phyloP scores from a whole-genome alignment of 2,329 filamentous ascomycete species.

The Claviceps sp. region DNA sequence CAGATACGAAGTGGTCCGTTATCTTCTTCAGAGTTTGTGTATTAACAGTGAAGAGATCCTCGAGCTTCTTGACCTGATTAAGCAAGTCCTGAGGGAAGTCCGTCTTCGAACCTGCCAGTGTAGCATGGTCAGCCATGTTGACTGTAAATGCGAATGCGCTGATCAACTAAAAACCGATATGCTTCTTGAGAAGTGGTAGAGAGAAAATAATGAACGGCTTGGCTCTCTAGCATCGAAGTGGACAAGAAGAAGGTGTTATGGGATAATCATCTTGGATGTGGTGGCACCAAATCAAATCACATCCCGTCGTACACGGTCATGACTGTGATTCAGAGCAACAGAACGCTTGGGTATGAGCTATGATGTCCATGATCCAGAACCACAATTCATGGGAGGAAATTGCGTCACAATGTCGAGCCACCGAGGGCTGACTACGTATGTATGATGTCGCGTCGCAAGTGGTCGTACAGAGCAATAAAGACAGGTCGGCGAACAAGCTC shows the following conservation, averaged over 20 bases:
- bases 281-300: neutral
- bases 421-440: neutral
- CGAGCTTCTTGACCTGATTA: constrained; percentile 66
- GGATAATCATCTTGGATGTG: neutral
- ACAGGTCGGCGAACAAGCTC: neutral
- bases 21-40: constrained; percentile 75
- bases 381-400: neutral
- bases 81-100: constrained; percentile 80
- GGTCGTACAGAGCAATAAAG: neutral
- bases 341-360: neutral
- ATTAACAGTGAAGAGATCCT: constrained; percentile 71
- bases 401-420: constrained; percentile 1
- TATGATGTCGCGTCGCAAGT: neutral
- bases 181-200: too few relatives aligned
- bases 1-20: constrained; percentile 75
- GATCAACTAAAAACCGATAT: too few relatives aligned
- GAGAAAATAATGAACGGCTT: neutral
- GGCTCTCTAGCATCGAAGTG: neutral
- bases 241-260: neutral
- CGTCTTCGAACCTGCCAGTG: constrained; percentile 62
- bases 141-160: neutral
- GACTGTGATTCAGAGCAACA: neutral
- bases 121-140: constrained; percentile 8
- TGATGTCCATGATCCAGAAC: neutral
- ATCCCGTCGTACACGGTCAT: neutral